Evolutionary conservation across 495 filamentous ascomycete species (phyloP).

Genomic region (Penicillium crystallinum): DNA sequence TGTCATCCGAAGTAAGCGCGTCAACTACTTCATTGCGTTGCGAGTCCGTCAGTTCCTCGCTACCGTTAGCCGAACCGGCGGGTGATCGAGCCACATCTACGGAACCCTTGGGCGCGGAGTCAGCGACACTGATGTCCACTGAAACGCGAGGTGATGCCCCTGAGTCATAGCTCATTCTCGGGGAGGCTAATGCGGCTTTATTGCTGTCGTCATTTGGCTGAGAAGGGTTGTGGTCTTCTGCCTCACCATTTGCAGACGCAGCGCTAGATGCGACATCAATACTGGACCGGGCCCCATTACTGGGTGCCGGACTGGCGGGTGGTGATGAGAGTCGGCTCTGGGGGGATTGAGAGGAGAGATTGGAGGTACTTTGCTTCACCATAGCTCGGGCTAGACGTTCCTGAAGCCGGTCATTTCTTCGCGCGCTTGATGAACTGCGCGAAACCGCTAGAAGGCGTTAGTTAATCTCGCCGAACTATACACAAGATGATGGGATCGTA

Average conservation of each 20-base stretch:
- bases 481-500: slow-evolving; percentile 4
- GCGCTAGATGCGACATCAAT: slow-evolving; percentile 33
- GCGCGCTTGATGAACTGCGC: slow-evolving; percentile 44
- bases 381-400: slow-evolving; percentile 74
- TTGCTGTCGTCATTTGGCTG: slow-evolving; percentile 9
- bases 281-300: slow-evolving; percentile 34
- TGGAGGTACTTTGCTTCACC: slow-evolving; percentile 37
- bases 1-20: slow-evolving; percentile 11
- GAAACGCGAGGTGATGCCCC: slow-evolving; percentile 27
- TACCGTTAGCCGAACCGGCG: slow-evolving; percentile 2
- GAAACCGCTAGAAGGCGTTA: slow-evolving; percentile 43
- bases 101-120: slow-evolving; percentile 9
- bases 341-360: slow-evolving; percentile 28
- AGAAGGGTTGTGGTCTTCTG: slow-evolving; percentile 14
- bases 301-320: slow-evolving; percentile 32
- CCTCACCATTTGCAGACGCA: slow-evolving; percentile 14
- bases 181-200: not conserved
- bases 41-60: slow-evolving; percentile 5
- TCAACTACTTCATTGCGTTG: slow-evolving; percentile 2
- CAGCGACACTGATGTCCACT: slow-evolving; percentile 21
- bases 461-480: not conserved
- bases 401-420: slow-evolving; percentile 73
- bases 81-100: slow-evolving; percentile 14
- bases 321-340: slow-evolving; percentile 29
- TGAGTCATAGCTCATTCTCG: slow-evolving; percentile 33